A percentile compares a stretch with the other conserved stretches of the same genome.
Conservation (phyloP, 805 yeast species). For the Teunomyces aglyptinius region DNA sequence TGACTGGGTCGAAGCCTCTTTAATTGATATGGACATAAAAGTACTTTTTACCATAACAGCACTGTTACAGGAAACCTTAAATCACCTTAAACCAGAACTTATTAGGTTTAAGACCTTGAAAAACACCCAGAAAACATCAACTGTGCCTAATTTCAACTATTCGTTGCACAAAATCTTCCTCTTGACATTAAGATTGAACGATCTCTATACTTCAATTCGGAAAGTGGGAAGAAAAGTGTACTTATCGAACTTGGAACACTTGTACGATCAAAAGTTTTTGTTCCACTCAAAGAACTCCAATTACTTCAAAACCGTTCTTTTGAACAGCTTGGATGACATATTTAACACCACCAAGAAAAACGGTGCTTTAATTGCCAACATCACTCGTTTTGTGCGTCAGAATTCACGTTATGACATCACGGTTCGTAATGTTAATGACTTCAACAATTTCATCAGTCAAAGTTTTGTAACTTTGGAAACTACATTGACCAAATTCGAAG, state of each 20-base stretch:
- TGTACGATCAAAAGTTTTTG: slow-evolving; percentile 42
- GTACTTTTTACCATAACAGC: slow-evolving; percentile 26
- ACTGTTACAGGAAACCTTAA: slow-evolving; percentile 27
- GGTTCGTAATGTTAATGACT: slow-evolving; percentile 36
- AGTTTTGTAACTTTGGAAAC: slow-evolving; percentile 31
- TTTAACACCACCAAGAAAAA: slow-evolving; percentile 48
- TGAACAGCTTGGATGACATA: slow-evolving; percentile 32
- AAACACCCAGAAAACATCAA: slow-evolving; percentile 7
- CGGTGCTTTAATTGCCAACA: slow-evolving; percentile 46
- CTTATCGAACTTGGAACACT: slow-evolving; percentile 41
- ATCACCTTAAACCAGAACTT: slow-evolving; percentile 19
- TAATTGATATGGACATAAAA: slow-evolving; percentile 41
- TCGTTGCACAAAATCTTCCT: slow-evolving; percentile 49
- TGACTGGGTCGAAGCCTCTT: slow-evolving; percentile 19
- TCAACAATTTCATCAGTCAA: slow-evolving; percentile 42
- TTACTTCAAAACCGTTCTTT: slow-evolving; percentile 28
- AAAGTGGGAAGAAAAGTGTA: slow-evolving; percentile 48
- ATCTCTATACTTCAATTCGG: slow-evolving; percentile 46
- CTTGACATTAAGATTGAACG: slow-evolving; percentile 47
- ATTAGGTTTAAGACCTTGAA: slow-evolving; percentile 20
- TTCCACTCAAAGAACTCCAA: slow-evolving; percentile 24
- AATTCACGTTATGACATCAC: slow-evolving; percentile 34
- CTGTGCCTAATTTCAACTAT: slow-evolving; percentile 34
- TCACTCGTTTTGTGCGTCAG: slow-evolving; percentile 45
- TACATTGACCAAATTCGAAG: slow-evolving; percentile 30